Conservation (phyloP, 2,329 filamentous ascomycete species). For the Penicillium sp. region DNA sequence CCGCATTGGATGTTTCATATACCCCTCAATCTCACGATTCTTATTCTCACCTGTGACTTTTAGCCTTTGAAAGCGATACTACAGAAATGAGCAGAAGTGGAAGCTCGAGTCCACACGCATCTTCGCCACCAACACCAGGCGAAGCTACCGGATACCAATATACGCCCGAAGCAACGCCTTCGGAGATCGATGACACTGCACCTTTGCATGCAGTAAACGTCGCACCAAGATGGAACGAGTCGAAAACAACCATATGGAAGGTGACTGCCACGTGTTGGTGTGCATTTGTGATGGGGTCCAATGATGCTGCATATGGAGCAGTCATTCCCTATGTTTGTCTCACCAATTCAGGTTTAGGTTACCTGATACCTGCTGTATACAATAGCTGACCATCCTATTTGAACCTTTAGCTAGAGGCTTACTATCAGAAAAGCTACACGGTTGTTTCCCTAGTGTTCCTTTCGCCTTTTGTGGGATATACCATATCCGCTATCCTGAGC, state of each 20-base stretch:
- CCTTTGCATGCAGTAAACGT: constrained; percentile 24
- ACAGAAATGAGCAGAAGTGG: not conserved
- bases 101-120: not conserved
- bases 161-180: not conserved
- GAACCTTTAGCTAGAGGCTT: constrained; percentile 39
- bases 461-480: constrained; percentile 49
- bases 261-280: constrained; percentile 19
- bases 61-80: not conserved
- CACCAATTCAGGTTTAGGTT: not conserved
- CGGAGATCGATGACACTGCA: constrained; percentile 16
- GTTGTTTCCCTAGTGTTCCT: constrained; percentile 51
- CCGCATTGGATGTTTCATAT: not conserved
- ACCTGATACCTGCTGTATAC: not conserved
- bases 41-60: not conserved
- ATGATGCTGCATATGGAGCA: constrained; percentile 23
- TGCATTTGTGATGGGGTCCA: constrained; percentile 23
- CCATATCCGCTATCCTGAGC: constrained; percentile 45
- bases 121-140: not conserved
- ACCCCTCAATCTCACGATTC: not conserved
- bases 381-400: not conserved
- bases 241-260: constrained; percentile 18
- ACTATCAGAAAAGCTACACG: constrained; percentile 43
- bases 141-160: not conserved
- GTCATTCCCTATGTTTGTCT: constrained; percentile 20
- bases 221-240: constrained; percentile 21